These are phyloP conservation scores for Sporothrix globosa DNA, from an alignment of 2,329 filamentous ascomycete genomes.

Conservation along the genomic window DNA sequence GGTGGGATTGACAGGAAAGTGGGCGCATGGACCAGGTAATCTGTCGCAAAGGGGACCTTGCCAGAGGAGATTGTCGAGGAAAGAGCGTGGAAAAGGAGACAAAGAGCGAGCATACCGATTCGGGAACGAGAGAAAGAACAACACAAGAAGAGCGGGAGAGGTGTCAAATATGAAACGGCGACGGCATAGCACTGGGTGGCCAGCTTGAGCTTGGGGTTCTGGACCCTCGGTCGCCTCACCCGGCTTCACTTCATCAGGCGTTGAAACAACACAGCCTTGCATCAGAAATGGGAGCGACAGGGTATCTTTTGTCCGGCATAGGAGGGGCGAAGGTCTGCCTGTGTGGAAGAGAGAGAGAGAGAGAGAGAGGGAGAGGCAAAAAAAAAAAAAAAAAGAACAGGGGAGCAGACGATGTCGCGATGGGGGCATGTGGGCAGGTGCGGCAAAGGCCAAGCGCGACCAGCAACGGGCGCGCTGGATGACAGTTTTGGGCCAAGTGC, in stretches of 20 bases:
- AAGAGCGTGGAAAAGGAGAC: background rate
- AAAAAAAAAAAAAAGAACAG: constrained; percentile 1
- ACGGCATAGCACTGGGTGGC: background rate
- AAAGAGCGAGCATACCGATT: background rate
- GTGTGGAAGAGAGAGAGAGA: background rate
- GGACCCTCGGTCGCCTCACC: background rate
- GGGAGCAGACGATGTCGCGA: constrained; percentile 19
- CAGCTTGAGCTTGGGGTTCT: background rate
- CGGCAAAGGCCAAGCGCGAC: background rate
- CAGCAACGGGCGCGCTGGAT: constrained; percentile 1
- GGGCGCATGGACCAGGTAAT: constrained; percentile 18
- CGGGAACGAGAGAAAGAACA: background rate
- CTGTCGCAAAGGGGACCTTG: background rate
- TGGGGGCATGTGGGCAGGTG: constrained; percentile 6
- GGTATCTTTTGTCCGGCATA: background rate
- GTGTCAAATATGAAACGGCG: too few relatives aligned
- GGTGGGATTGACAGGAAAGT: constrained; percentile 27
- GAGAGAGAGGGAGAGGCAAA: background rate
- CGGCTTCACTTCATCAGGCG: background rate
- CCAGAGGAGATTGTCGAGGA: background rate
- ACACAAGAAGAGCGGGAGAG: too few relatives aligned
- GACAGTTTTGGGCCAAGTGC: constrained; percentile 5
- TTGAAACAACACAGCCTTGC: constrained; percentile 19
- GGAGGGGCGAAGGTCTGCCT: constrained; percentile 10
- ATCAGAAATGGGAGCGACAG: background rate